Conservation (phyloP, 2,329 filamentous ascomycete species). For the Clarireedia homoeocarpa region DNA sequence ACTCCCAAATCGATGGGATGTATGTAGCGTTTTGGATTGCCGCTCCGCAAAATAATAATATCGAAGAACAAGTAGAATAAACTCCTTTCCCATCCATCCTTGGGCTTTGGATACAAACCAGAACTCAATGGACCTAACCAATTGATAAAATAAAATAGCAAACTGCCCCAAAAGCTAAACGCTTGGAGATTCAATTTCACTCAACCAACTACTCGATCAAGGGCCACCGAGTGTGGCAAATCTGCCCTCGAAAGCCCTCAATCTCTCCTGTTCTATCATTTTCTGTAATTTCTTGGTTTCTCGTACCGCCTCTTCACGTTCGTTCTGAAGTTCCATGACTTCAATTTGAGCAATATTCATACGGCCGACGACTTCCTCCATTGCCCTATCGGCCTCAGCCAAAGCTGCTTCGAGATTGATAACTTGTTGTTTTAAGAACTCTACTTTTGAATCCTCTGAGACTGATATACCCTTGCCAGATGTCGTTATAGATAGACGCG, state of each 20-base stretch:
- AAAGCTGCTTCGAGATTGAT: slow-evolving; percentile 79
- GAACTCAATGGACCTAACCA: not conserved
- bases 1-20: not conserved
- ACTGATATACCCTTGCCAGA: slow-evolving; percentile 53
- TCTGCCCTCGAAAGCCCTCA: slow-evolving; percentile 24
- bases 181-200: slow-evolving; percentile 6
- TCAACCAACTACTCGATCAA: not conserved
- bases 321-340: slow-evolving; percentile 68
- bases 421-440: slow-evolving; percentile 69
- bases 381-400: slow-evolving; percentile 66
- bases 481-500: slow-evolving; percentile 42
- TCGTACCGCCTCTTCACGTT: slow-evolving; percentile 65
- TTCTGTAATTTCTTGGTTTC: slow-evolving; percentile 63
- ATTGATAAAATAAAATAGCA: not conserved
- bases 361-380: slow-evolving; percentile 73
- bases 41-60: not conserved
- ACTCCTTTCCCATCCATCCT: not conserved
- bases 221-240: slow-evolving; percentile 23
- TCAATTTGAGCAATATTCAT: slow-evolving; percentile 82
- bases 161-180: slow-evolving; percentile 3
- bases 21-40: not conserved
- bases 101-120: not conserved
- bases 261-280: slow-evolving; percentile 44
- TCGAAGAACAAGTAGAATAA: not conserved
- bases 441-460: slow-evolving; percentile 65